Percentiles rank a stretch among this genome's conserved stretches.
Conservation (phyloP, 164 flowering plant genomes). For the Chimonanthus praecox region DNA sequence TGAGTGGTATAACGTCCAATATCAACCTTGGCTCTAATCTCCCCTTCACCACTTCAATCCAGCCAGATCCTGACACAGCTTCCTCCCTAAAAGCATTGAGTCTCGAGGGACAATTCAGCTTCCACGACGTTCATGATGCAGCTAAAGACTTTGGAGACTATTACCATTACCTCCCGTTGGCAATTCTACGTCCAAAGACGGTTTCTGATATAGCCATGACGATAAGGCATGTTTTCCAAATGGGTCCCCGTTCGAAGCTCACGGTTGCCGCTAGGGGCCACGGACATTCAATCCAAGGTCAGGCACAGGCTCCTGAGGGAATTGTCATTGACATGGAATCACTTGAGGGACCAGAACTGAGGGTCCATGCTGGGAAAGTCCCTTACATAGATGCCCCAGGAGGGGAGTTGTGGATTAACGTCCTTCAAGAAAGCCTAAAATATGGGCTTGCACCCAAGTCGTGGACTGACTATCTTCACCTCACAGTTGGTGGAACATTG, state of each 20-base stretch:
- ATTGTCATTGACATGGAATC: constrained; percentile 71
- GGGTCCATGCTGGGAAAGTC: constrained; percentile 19
- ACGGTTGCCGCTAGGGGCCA: constrained; percentile 56
- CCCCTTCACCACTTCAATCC: constrained; percentile 10
- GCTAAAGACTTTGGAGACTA: constrained; percentile 79
- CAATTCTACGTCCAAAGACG: constrained; percentile 62
- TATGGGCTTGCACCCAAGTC: constrained; percentile 74
- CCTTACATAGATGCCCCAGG: constrained; percentile 67
- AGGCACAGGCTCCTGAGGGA: constrained; percentile 63
- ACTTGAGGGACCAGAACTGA: constrained; percentile 20
- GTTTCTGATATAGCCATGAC: constrained; percentile 57
- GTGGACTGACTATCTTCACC: constrained; percentile 86
- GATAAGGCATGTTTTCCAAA: constrained; percentile 40
- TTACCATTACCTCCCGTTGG: constrained; percentile 47
- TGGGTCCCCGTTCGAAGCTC: constrained; percentile 50
- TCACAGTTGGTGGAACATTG: constrained; percentile 88
- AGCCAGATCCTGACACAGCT: constrained; percentile 6
- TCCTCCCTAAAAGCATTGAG: constrained; percentile 28
- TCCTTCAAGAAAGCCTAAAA: constrained; percentile 38
- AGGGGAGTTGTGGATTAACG: constrained; percentile 73
- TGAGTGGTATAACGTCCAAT: constrained; percentile 30
- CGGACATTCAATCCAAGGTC: constrained; percentile 77
- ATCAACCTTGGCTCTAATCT: constrained; percentile 38
- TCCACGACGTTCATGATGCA: constrained; percentile 39
- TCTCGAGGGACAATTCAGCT: constrained; percentile 46